Evolutionary conservation across 2,329 filamentous ascomycete genomes (phyloP), one percentile per base, ranked within the genome.

Genomic region (Penicillium sp.): DNA sequence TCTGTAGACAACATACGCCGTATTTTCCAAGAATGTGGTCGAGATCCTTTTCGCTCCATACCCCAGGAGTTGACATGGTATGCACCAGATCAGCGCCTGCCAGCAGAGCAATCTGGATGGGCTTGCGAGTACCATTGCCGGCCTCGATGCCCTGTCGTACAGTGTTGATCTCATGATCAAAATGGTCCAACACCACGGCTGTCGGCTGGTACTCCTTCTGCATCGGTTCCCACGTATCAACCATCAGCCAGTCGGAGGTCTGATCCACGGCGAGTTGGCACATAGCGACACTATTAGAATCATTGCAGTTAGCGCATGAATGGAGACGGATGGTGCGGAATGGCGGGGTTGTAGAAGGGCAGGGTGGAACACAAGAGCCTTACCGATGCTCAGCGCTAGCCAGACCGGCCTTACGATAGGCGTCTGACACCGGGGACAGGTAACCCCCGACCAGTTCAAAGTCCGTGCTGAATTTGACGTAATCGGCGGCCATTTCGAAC

Each of bases 381-480:
- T 68, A 80, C 73, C 85, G 75, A 68, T 90, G 84, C 51, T 82
- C 75, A 32, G 86, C 82, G 53, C 80, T 82, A 13, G 86, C 87
- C 34, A 93, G 73, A 41, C 87, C 87, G 44, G 81, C 82, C 72
- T 94, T 93, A 65, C 89, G 88, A 72, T 94, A 84, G 37, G 81
- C 80, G 61, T 84, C 81, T 49, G 80, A 82, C 54, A 87, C 86
- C n/a, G 87, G 87, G 21, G 83, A 88, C 54, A 91, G 74, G 66
- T 91, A 95, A 45, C 87, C 88, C 54, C 87, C 90, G 39, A 95
- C 77, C 29, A 96, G 81, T 67, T 96, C 89, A 65, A 86, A 96
- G 46, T 86, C 75, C 21, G 81, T 83, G 65, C 82, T 83, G 67
- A 85, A 84, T 56, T 83, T 82, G 59, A 83, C 83, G 69, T 85